Conservation (phyloP, 2,329 filamentous ascomycete genomes). For the Helotiales sp. region DNA sequence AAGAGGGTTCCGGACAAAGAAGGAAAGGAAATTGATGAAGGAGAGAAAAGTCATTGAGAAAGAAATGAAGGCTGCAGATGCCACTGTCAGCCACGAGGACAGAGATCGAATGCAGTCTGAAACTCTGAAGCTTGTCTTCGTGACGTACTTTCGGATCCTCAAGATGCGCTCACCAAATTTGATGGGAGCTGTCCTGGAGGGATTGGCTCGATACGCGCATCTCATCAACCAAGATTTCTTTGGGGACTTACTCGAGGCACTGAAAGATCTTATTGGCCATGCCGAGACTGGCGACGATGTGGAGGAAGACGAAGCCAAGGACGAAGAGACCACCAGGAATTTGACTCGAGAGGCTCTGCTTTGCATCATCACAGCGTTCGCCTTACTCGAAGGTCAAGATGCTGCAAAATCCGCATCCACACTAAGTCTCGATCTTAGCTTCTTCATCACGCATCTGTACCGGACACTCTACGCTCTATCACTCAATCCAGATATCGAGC, state of each 20-base stretch:
- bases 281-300: slow-evolving; percentile 57
- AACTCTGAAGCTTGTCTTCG: slow-evolving; percentile 93
- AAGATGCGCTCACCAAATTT: slow-evolving; percentile 79
- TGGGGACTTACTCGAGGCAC: slow-evolving; percentile 87
- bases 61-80: slow-evolving; percentile 91
- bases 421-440: slow-evolving; percentile 87
- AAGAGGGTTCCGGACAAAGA: slow-evolving; percentile 86
- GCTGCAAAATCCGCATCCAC: slow-evolving; percentile 78
- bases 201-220: slow-evolving; percentile 89
- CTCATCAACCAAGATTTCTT: slow-evolving; percentile 99
- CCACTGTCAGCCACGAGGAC: slow-evolving; percentile 87
- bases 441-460: slow-evolving; percentile 95
- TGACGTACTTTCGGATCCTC: slow-evolving; percentile 90
- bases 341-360: slow-evolving; percentile 84
- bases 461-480: slow-evolving; percentile 77
- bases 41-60: slow-evolving; percentile 88
- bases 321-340: slow-evolving; percentile 64
- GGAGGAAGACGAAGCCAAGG: slow-evolving; percentile 45
- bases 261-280: slow-evolving; percentile 87
- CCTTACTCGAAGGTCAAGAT: slow-evolving; percentile 93
- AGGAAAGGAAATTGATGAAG: slow-evolving; percentile 76
- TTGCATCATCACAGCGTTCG: slow-evolving; percentile 94
- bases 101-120: slow-evolving; percentile 92
- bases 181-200: slow-evolving; percentile 97
- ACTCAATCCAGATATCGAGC: slow-evolving; percentile 83